These are phyloP conservation scores for Calocybe cyanea DNA, from an alignment of 768 basidiomycete species.

Conservation along the genomic window DNA sequence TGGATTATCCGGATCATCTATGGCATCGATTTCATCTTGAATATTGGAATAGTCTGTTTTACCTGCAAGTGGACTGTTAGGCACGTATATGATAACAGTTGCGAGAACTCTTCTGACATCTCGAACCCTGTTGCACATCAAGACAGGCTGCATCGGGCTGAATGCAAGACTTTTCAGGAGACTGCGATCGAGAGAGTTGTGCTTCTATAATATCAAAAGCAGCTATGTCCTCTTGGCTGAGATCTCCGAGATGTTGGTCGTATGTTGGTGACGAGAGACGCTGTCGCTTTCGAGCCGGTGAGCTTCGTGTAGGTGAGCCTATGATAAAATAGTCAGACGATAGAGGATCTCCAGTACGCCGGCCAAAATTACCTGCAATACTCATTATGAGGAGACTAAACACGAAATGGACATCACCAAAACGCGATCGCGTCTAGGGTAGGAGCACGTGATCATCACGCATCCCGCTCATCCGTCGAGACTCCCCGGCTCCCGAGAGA, in stretches of 20 bases:
- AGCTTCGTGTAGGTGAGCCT: constrained; percentile 30
- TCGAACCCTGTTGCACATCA: not conserved
- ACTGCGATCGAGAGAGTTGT: constrained; percentile 23
- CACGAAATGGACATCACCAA: not conserved
- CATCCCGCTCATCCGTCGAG: no score
- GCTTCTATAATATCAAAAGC: constrained; percentile 54
- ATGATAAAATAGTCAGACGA: not conserved
- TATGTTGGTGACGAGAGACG: constrained; percentile 66
- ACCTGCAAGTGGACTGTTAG: no score
- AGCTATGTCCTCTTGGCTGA: constrained; percentile 53
- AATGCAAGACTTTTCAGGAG: no score
- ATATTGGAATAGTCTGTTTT: no score
- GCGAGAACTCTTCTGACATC: constrained; percentile 7
- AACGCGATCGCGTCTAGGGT: no score
- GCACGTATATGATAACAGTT: no score
- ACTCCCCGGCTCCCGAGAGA: no score
- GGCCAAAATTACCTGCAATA: constrained; percentile 2
- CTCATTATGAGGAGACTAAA: constrained; percentile 1
- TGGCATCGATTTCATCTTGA: constrained; percentile 14
- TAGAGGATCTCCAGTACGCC: no score
- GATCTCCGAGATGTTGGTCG: constrained; percentile 45
- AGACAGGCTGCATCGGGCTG: no score
- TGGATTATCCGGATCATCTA: constrained; percentile 42
- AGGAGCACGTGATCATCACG: no score
- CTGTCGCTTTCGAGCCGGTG: constrained; percentile 54